Evolutionary conservation across 441 rosid genomes (phyloP).

Genomic region (Pelargonium hybrid): DNA sequence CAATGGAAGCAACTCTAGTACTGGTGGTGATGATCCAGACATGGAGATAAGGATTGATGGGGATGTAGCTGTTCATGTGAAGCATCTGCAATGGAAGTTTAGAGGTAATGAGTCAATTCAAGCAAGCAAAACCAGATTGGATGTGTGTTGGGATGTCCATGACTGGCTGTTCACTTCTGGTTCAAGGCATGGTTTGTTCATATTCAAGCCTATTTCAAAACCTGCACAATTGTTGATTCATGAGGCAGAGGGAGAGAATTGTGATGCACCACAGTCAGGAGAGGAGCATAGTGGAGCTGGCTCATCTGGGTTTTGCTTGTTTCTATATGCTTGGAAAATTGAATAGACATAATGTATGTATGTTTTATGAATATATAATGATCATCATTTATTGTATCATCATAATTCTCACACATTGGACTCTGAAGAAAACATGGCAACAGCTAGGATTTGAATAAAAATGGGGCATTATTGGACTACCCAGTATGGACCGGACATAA

Average conservation of each 20-base stretch:
- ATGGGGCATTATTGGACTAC: neutral
- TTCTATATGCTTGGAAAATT: constrained; percentile 87
- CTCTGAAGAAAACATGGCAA: neutral
- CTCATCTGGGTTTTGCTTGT: constrained; percentile 52
- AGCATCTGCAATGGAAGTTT: constrained; percentile 78
- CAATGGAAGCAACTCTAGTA: constrained; percentile 20
- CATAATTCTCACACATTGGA: neutral
- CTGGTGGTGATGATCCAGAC: constrained; percentile 34
- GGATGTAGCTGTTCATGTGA: constrained; percentile 49
- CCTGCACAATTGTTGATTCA: constrained; percentile 20
- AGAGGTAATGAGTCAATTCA: constrained; percentile 62
- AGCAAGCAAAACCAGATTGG: constrained; percentile 47
- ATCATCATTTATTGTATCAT: neutral
- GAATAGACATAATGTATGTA: constrained; percentile 24
- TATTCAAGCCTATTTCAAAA: constrained; percentile 53
- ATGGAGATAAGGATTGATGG: constrained; percentile 78
- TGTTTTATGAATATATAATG: neutral
- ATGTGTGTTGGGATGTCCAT: constrained; percentile 79
- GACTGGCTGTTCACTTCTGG: constrained; percentile 73
- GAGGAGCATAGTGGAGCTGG: constrained; percentile 26
- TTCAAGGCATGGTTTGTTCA: constrained; percentile 54
- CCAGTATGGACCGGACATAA: neutral
- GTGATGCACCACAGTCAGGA: constrained; percentile 14
- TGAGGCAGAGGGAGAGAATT: constrained; percentile 14
- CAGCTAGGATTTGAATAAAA: neutral